Conservation (phyloP, 495 filamentous ascomycete genomes). For the Lasiosphaeria ovina region DNA sequence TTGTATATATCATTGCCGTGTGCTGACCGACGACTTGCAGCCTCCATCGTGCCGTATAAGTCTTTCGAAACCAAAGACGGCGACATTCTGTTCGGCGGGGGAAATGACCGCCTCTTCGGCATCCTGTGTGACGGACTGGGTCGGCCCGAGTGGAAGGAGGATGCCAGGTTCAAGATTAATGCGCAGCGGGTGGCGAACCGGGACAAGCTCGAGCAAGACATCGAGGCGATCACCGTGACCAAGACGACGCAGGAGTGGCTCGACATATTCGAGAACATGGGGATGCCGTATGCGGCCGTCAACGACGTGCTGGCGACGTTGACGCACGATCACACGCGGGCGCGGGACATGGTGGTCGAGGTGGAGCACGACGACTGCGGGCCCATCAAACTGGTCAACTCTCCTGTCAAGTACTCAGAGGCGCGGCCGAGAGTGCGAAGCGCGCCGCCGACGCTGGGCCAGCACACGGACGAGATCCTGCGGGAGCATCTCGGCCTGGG, state of each 20-base stretch:
- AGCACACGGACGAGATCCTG: slow-evolving; percentile 90
- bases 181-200: slow-evolving; percentile 78
- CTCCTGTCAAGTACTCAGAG: slow-evolving; percentile 93
- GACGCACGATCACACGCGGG: slow-evolving; percentile 80
- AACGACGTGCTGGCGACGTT: slow-evolving; percentile 87
- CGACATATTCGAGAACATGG: slow-evolving; percentile 78
- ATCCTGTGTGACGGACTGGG: slow-evolving; percentile 78
- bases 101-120: slow-evolving; percentile 88
- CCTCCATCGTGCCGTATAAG: slow-evolving; percentile 93
- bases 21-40: slow-evolving; percentile 40
- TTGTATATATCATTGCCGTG: neutral
- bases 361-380: slow-evolving; percentile 81
- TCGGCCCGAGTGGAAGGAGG: slow-evolving; percentile 74
- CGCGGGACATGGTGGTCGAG: slow-evolving; percentile 84
- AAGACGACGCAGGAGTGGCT: slow-evolving; percentile 92
- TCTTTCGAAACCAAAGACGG: slow-evolving; percentile 92
- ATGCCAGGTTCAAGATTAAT: slow-evolving; percentile 75
- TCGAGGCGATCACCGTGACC: slow-evolving; percentile 68
- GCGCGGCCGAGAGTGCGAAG: slow-evolving; percentile 72
- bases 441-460: slow-evolving; percentile 80
- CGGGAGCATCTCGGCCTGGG: slow-evolving; percentile 62
- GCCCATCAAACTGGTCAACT: slow-evolving; percentile 83
- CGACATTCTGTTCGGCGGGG: slow-evolving; percentile 87
- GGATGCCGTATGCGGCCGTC: slow-evolving; percentile 92
- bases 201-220: slow-evolving; percentile 67